phyloP scores from a whole-genome alignment of 75 land plant genomes.

The Cunninghamia lanceolata region DNA sequence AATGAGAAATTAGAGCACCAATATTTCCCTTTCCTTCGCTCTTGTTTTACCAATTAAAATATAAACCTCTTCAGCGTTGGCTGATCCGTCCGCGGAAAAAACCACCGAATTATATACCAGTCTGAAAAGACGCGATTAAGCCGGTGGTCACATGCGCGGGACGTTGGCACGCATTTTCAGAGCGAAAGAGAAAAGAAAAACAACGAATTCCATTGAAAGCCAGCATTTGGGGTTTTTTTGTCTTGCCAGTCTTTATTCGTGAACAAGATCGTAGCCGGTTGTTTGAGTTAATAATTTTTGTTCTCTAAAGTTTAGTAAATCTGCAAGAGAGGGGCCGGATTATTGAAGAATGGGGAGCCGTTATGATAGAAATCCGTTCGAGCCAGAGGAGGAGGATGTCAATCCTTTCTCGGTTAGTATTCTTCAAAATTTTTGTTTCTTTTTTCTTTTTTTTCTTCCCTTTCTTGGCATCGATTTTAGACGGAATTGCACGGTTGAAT shows the following conservation, averaged over 20 bases:
- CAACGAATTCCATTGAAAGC: neutral
- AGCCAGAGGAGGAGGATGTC: slow-evolving; percentile 50
- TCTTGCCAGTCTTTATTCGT: neutral
- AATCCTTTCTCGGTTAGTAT: slow-evolving; percentile 61
- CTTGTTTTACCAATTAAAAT: neutral
- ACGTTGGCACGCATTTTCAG: neutral
- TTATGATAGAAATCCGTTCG: slow-evolving; percentile 63
- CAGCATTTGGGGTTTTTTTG: neutral
- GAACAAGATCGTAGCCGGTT: neutral
- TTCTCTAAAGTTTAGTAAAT: neutral
- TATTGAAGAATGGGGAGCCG: slow-evolving; percentile 35
- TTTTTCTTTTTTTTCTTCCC: too few relatives aligned
- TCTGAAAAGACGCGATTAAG: neutral
- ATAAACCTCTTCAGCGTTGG: neutral
- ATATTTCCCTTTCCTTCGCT: neutral
- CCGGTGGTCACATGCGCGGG: neutral
- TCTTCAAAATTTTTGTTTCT: neutral
- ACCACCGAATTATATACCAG: neutral
- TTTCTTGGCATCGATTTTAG: neutral
- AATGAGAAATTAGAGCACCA: neutral
- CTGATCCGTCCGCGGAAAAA: neutral
- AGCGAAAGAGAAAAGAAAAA: neutral
- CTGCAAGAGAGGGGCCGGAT: neutral
- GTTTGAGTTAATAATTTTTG: neutral
- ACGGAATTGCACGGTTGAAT: neutral